These are phyloP conservation scores for Vitis hybrid DNA, from an alignment of 177 flowering plant species.

Conservation along the genomic window DNA sequence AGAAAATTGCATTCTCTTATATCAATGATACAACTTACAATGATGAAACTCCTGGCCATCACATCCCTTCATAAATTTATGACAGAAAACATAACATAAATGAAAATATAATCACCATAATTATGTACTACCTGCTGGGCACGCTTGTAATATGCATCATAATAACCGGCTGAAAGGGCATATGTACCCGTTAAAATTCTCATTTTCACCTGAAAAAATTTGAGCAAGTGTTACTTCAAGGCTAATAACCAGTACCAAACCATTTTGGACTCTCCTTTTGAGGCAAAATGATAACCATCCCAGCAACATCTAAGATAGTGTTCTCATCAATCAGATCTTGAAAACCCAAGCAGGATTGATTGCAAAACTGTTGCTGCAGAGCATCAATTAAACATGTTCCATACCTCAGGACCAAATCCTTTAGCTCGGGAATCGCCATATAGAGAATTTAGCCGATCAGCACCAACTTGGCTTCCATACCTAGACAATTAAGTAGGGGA, in stretches of 20 bases:
- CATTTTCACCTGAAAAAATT: slow-evolving; percentile 75
- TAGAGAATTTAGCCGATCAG: slow-evolving; percentile 69
- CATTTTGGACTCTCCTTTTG: neutral
- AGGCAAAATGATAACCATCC: neutral
- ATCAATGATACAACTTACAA: no score
- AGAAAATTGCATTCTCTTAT: no score
- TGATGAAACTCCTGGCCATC: no score
- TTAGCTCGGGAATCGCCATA: slow-evolving; percentile 81
- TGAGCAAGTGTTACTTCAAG: neutral
- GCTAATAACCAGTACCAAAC: neutral
- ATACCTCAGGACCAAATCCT: slow-evolving; percentile 95
- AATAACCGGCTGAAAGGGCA: slow-evolving; percentile 98
- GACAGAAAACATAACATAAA: no score
- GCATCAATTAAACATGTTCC: neutral
- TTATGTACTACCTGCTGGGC: slow-evolving; percentile 80
- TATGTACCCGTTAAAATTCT: slow-evolving; percentile 96
- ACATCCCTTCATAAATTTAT: no score
- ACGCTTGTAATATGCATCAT: slow-evolving; percentile 98
- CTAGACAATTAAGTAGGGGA: slow-evolving; percentile 27
- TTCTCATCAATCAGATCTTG: neutral
- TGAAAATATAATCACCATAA: neutral
- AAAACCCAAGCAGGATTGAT: neutral
- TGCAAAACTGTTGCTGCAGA: neutral
- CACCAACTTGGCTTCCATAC: slow-evolving; percentile 79
- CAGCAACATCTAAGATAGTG: neutral